Evolutionary conservation across 1,284 basidiomycete genomes (phyloP), one percentile per base, ranked within the genome.

Genomic region (Apiotrichum gracile): DNA sequence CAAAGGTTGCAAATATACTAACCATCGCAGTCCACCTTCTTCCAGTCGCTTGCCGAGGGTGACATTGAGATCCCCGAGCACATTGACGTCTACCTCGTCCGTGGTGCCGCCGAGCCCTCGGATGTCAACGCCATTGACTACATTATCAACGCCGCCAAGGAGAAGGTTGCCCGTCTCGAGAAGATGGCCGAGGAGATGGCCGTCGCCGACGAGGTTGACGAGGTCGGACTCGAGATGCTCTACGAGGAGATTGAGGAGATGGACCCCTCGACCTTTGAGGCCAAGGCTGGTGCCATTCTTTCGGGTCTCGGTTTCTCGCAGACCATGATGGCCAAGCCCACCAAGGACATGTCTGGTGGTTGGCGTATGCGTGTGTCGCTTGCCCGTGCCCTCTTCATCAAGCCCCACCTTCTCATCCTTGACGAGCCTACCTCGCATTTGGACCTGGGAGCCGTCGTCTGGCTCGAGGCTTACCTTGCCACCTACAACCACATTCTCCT

Each of bases 361-460:
- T 97, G 94, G 94, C 83, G 94, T 60, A 97, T 97, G 94, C 86
- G 96, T 75, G 94, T 98, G 57, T 88, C 96, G 12, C 85, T 98
- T 46, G 94, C 94, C 31, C 83, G 93, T 60, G 94, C 94, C 1
- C 81, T 98, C 49, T 97, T 98, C 78, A 79, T 97, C 75, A 97
- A 96, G 78, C 93, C 94, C 6, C 94, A 98, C 79, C 77, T 97
- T 24, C 81, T 97, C 26, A 79, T 97, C 31, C 83, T 97, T 60
- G 93, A 97, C 70, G 88, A 92, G 75, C 77, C 78, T 35, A 78
- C 76, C 37, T 72, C 69, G 38, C 74, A 76, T 66, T 81, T 97
- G 75, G 93, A 97, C 80, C 80, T 97, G 52, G 93, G 93, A 61
- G 94, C 94, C 50, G 94, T 98, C 63, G 94, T 97, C 54, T 98